Percentiles rank a stretch among this genome's conserved stretches.
phyloP scores from a whole-genome alignment of 768 basidiomycete genomes.

The Podaxis sp. region DNA sequence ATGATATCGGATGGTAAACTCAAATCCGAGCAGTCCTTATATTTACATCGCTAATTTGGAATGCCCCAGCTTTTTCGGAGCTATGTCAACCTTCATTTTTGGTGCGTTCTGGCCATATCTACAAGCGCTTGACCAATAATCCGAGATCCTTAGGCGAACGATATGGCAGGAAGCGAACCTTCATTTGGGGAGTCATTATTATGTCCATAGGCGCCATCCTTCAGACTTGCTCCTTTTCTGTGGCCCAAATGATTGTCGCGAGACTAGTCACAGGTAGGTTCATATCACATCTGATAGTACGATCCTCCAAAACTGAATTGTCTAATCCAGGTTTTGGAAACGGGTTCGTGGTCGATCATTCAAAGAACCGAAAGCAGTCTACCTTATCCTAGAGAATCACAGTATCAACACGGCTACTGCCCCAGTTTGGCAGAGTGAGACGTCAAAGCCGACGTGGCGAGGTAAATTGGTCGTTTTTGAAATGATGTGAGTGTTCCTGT shows the following conservation, averaged over 20 bases:
- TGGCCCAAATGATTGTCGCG: conserved; percentile 45
- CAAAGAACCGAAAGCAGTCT: not conserved
- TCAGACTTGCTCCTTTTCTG: conserved; percentile 40
- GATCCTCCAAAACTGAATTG: not conserved
- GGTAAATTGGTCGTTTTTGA: conserved; percentile 46
- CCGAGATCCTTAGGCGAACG: conserved; percentile 26
- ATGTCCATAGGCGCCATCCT: conserved; percentile 52
- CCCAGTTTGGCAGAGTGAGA: conserved; percentile 51
- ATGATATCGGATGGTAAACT: conserved; percentile 44
- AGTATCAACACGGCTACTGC: conserved; percentile 47
- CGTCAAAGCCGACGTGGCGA: conserved; percentile 42
- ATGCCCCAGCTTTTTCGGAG: conserved; percentile 36
- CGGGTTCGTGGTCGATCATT: conserved; percentile 23
- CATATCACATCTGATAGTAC: not conserved
- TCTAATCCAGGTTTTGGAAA: conserved; percentile 35
- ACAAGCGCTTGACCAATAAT: not conserved
- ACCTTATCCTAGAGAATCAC: not conserved
- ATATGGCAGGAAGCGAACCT: conserved; percentile 42
- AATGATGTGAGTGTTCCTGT: conserved; percentile 35
- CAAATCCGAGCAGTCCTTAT: not conserved
- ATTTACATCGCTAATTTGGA: not conserved
- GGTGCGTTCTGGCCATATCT: conserved; percentile 18
- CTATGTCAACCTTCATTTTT: conserved; percentile 37
- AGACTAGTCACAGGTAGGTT: conserved; percentile 39
- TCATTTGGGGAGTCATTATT: conserved; percentile 43